These are phyloP conservation scores for Podospora appendiculata DNA, from an alignment of 495 filamentous ascomycete species.

Conservation along the genomic window DNA sequence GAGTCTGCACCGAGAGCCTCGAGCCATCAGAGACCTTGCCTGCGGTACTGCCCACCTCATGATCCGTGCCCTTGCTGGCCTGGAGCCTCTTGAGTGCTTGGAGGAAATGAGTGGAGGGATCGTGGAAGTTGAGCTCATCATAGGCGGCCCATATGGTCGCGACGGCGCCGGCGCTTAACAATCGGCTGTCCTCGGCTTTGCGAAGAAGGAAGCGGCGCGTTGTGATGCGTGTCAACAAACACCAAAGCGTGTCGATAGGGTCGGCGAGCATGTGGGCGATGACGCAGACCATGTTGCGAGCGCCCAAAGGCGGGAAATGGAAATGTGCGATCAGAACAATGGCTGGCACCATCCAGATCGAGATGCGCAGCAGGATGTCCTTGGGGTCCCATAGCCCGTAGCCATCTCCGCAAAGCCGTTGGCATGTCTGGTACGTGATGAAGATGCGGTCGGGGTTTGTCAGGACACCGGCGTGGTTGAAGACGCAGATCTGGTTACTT, in stretches of 20 bases:
- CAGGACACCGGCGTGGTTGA: background rate
- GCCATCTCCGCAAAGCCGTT: constrained; percentile 9
- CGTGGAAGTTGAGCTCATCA: constrained; percentile 7
- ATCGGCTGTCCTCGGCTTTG: background rate
- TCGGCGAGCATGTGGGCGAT: constrained; percentile 11
- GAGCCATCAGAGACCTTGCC: too few species aligned
- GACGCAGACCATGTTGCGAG: background rate
- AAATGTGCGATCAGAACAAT: constrained; percentile 11
- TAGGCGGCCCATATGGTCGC: constrained; percentile 6
- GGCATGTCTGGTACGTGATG: constrained; percentile 7
- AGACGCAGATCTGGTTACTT: constrained; percentile 1
- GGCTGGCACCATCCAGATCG: constrained; percentile 11
- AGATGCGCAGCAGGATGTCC: constrained; percentile 11
- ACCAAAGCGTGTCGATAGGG: constrained; percentile 15
- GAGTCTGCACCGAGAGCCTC: too few species aligned
- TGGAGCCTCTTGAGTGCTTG: background rate
- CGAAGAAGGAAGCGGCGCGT: background rate
- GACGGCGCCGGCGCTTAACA: constrained; percentile 2
- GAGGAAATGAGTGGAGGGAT: constrained; percentile 1
- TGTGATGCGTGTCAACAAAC: constrained; percentile 9
- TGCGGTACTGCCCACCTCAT: background rate
- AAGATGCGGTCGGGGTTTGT: constrained; percentile 4
- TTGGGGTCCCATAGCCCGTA: constrained; percentile 9
- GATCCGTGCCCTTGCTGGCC: background rate
- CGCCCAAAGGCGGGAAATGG: constrained; percentile 10